Base-by-base conservation (phyloP, 306 rosid species). In the Nissolia schottii region DNA sequence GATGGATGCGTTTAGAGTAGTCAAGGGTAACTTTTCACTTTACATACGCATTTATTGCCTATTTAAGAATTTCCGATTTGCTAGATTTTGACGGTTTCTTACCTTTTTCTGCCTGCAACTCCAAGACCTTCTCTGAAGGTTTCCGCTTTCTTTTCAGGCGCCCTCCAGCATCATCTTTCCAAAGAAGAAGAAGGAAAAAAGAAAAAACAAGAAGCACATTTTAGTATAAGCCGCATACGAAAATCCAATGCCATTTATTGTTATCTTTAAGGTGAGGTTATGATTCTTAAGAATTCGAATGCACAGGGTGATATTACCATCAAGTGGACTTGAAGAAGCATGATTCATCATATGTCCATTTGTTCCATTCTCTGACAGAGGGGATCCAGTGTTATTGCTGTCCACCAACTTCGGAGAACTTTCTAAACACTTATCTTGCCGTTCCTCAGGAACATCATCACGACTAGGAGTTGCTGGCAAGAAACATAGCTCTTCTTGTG, bases 81-180 rank as follows among this genome's bases (percentile, higher is more conserved):
- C 83, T 78, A 40, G 79, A 59, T 78, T 89, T 89, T 73, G 77
- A 81, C 12, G 93, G 90, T 55, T 79, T 87, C 76, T 78, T 86
- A 41, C 75, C 90, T 78, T 79, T 89, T 80, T 92, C 96, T 3
- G 88, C 96, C 84, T 92, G 97, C 85, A 89, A 79, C 74, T 87
- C 97, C 81, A 92, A 73, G 70, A 88, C 91, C 79, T 89, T 92
- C 81, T 92, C 97, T 0, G 97, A 89, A n/a, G 96, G 96, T 64
- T 81, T 92, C 46, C 96, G 85, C 73, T 83, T 89, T 72, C 97
- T 81, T 84, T 86, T 92, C 77, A 84, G 4, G 31, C 81, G 81
- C 2, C 85, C 91, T 49, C 82, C 93, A 45, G 87, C 75, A 43
- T 86, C 96, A 70, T 90, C 96, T n/a, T n/a, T 79, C 79, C 64